phyloP scores from a whole-genome alignment of 169 alveolate species.

The Perkinsus chesapeaki region DNA sequence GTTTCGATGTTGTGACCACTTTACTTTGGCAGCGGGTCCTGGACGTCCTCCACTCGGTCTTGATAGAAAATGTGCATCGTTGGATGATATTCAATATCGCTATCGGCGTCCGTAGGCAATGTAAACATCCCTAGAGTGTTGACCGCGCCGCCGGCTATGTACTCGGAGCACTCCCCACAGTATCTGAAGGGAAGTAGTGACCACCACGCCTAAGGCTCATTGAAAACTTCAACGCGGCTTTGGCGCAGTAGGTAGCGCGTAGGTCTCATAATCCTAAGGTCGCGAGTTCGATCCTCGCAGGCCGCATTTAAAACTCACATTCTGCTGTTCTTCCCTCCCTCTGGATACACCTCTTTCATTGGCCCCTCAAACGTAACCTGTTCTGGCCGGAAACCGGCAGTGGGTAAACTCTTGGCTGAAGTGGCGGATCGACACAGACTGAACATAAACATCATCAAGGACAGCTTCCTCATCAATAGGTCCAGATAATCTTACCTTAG shows the following conservation, averaged over 20 bases:
- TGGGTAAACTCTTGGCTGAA: background rate
- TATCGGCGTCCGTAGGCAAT: background rate
- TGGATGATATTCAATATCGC: background rate
- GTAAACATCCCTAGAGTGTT: background rate
- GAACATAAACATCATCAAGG: too few relatives aligned
- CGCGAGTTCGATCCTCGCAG: constrained; percentile 7
- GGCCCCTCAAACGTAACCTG: background rate
- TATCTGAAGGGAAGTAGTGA: background rate
- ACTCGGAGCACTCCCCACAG: background rate
- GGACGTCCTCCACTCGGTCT: background rate
- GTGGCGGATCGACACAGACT: background rate
- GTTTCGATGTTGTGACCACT: background rate
- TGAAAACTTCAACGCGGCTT: background rate
- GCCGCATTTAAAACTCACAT: background rate
- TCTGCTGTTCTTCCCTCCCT: background rate
- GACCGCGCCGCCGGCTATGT: background rate
- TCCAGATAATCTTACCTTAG: too few relatives aligned
- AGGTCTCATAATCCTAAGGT: constrained; percentile 3
- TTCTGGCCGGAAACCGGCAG: background rate
- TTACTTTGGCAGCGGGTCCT: background rate
- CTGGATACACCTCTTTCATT: background rate
- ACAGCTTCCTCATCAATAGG: too few relatives aligned
- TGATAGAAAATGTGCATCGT: background rate
- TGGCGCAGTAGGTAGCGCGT: constrained; percentile 7
- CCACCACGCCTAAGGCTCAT: background rate